Conservation (phyloP, 1,139 yeast species). For the Hansenula sp. region DNA sequence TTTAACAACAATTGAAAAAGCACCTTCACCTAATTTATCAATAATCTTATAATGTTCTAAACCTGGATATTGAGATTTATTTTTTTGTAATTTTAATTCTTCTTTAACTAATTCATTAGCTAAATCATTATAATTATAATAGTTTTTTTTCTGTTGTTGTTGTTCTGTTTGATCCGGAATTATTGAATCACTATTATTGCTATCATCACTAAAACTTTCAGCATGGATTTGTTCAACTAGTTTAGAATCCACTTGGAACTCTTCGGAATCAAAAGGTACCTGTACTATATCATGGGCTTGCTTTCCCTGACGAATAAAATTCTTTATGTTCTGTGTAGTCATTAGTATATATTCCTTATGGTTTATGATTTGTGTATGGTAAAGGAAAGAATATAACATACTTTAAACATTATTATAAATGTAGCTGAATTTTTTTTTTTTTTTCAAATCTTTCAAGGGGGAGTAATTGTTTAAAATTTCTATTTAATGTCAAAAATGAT, state of each 20-base stretch:
- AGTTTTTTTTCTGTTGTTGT: slow-evolving; percentile 5
- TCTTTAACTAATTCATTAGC: slow-evolving; percentile 22
- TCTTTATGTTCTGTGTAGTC: slow-evolving; percentile 51
- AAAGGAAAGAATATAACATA: background rate
- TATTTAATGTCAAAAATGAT: too few relatives aligned
- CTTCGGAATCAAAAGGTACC: background rate
- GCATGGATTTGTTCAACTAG: background rate
- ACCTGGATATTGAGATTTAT: slow-evolving; percentile 15
- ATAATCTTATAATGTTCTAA: slow-evolving; percentile 25
- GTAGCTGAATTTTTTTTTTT: too few relatives aligned
- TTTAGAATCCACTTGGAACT: background rate
- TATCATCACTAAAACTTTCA: background rate
- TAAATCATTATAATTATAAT: slow-evolving; percentile 20
- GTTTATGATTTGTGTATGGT: background rate
- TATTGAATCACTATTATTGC: slow-evolving; percentile 4
- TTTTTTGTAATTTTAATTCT: slow-evolving; percentile 12
- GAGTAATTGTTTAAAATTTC: too few relatives aligned
- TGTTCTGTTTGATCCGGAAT: slow-evolving; percentile 1
- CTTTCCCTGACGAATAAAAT: slow-evolving; percentile 80
- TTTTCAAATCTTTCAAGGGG: too few relatives aligned
- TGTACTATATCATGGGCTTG: slow-evolving; percentile 42
- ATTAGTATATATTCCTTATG: slow-evolving; percentile 4
- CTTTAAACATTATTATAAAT: background rate
- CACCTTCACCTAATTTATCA: slow-evolving; percentile 73
- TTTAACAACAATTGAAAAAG: slow-evolving; percentile 81